phyloP scores from a whole-genome alignment of 768 basidiomycete genomes.

The Infundibulicybe gibba region DNA sequence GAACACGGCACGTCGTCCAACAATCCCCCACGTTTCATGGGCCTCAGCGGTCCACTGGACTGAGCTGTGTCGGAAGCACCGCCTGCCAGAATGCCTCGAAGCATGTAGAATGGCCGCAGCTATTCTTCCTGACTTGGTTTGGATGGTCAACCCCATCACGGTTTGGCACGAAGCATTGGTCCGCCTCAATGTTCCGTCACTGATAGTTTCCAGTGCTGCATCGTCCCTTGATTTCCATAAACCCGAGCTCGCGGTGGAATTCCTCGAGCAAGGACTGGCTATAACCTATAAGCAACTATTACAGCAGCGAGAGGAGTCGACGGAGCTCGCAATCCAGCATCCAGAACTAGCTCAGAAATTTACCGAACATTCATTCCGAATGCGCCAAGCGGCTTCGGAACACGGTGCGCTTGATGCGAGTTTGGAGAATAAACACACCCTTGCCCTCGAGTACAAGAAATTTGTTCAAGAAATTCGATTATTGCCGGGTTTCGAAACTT shows the following conservation, averaged over 20 bases:
- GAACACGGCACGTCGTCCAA: neutral
- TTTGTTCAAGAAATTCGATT: neutral
- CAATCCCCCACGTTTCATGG: neutral
- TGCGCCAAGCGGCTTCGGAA: neutral
- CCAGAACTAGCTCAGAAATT: neutral
- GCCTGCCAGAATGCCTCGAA: neutral
- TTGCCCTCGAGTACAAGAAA: neutral
- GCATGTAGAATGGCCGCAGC: conserved; percentile 1
- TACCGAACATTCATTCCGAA: conserved; percentile 1
- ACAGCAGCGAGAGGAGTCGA: neutral
- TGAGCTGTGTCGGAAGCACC: neutral
- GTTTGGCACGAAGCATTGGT: neutral
- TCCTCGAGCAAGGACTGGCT: neutral
- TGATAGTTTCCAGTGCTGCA: neutral
- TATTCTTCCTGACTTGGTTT: conserved; percentile 1
- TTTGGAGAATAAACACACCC: neutral
- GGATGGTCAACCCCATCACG: conserved; percentile 1
- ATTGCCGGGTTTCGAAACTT: neutral
- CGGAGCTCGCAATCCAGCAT: neutral
- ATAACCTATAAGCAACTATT: neutral
- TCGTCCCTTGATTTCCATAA: neutral
- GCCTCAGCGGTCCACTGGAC: neutral
- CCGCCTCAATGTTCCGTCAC: neutral
- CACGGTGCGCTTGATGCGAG: neutral
- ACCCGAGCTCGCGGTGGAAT: neutral